A percentile compares a stretch with the other conserved stretches of the same genome.
Evolutionary conservation across 169 alveolate species (phyloP).

Genomic region (Eimeria mitis): DNA sequence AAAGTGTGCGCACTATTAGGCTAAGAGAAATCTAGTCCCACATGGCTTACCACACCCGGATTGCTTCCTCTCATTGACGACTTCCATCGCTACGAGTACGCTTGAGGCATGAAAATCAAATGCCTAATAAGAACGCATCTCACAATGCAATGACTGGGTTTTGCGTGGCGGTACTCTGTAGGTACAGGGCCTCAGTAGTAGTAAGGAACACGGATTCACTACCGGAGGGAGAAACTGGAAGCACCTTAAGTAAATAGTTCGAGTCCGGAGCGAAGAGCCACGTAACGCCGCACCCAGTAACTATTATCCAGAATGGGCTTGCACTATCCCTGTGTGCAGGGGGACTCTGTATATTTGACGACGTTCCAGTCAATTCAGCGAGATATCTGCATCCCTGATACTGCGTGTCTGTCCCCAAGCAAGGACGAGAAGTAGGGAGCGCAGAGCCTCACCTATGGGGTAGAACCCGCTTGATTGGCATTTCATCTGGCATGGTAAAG

Average conservation of each 20-base stretch:
- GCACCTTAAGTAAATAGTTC: slow-evolving; percentile 25
- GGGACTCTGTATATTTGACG: neutral
- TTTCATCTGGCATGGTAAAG: slow-evolving; percentile 34
- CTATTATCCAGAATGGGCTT: slow-evolving; percentile 37
- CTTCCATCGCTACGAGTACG: slow-evolving; percentile 45
- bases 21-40: neutral
- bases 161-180: neutral
- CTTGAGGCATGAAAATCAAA: slow-evolving; percentile 49
- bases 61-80: neutral
- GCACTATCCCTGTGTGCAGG: neutral
- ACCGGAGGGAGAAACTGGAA: neutral
- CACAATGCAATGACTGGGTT: neutral
- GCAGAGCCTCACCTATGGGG: neutral
- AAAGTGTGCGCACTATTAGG: neutral
- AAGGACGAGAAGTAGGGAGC: neutral
- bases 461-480: slow-evolving; percentile 28
- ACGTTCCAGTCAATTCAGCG: neutral
- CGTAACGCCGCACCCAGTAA: slow-evolving; percentile 43
- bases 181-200: neutral
- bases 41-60: slow-evolving; percentile 6
- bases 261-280: slow-evolving; percentile 55
- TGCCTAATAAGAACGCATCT: slow-evolving; percentile 10
- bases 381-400: neutral
- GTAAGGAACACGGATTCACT: neutral
- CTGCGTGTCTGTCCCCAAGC: neutral